Percentiles rank a stretch among this genome's conserved stretches.
These are phyloP conservation scores for Penicillium brevicompactum DNA, from an alignment of 2,329 filamentous ascomycete species.

Conservation along the genomic window DNA sequence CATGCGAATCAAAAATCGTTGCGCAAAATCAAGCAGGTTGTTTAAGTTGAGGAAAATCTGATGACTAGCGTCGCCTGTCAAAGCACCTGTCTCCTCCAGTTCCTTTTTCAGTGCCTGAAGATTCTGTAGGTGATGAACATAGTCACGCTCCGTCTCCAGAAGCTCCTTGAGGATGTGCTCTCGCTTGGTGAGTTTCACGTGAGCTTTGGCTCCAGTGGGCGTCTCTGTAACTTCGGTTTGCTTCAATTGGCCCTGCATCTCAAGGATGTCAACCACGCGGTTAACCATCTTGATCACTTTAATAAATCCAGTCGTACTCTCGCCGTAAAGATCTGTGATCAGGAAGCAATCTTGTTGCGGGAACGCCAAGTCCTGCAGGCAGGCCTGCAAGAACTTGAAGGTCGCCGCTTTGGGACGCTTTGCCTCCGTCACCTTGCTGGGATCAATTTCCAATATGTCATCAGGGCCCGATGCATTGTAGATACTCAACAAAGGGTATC, in stretches of 20 bases:
- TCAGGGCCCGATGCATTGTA: slow-evolving; percentile 82
- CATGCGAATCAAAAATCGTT: slow-evolving; percentile 90
- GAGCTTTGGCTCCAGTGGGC: slow-evolving; percentile 44
- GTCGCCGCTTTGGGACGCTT: slow-evolving; percentile 85
- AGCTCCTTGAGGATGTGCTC: slow-evolving; percentile 91
- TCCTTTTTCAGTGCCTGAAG: slow-evolving; percentile 88
- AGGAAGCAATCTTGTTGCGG: slow-evolving; percentile 84
- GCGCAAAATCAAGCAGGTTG: slow-evolving; percentile 90
- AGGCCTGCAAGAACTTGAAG: slow-evolving; percentile 90
- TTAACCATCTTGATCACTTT: slow-evolving; percentile 96
- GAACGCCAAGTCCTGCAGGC: slow-evolving; percentile 78
- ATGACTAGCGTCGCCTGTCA: slow-evolving; percentile 88
- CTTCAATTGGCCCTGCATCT: slow-evolving; percentile 74
- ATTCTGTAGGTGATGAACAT: slow-evolving; percentile 95
- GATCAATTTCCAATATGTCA: slow-evolving; percentile 68
- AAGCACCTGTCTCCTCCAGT: slow-evolving; percentile 81
- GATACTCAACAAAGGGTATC: slow-evolving; percentile 80
- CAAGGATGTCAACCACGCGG: slow-evolving; percentile 82
- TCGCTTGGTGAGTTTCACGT: slow-evolving; percentile 67
- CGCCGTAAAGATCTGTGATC: slow-evolving; percentile 85
- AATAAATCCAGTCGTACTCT: slow-evolving; percentile 95
- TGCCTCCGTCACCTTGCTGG: slow-evolving; percentile 63
- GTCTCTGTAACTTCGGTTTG: slow-evolving; percentile 56
- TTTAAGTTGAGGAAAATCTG: slow-evolving; percentile 97
- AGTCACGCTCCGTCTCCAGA: slow-evolving; percentile 93